Conservation (phyloP, 768 basidiomycete genomes). For the Phaeolepiota aurea region DNA sequence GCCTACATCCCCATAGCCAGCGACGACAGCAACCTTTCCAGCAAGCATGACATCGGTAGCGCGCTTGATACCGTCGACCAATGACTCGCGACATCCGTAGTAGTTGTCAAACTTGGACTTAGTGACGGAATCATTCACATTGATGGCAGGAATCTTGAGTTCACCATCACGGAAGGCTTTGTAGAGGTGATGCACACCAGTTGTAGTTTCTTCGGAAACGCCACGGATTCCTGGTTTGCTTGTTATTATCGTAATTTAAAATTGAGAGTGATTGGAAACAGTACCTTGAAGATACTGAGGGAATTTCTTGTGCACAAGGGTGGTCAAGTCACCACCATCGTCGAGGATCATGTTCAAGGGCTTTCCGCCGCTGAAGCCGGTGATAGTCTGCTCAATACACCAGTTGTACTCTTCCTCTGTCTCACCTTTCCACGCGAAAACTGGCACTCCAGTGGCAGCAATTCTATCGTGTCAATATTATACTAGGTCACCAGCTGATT, state of each 20-base stretch:
- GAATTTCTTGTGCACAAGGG: slow-evolving; percentile 92
- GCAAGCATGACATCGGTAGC: slow-evolving; percentile 99
- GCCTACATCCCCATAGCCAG: slow-evolving; percentile 98
- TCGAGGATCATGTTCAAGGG: slow-evolving; percentile 98
- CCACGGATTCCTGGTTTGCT: slow-evolving; percentile 74
- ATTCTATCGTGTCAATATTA: slow-evolving; percentile 42
- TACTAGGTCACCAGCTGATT: slow-evolving; percentile 1
- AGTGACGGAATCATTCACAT: slow-evolving; percentile 99
- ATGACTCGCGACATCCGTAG: slow-evolving; percentile 99
- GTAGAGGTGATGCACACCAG: slow-evolving; percentile 99
- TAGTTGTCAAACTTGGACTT: slow-evolving; percentile 99
- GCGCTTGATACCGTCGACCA: slow-evolving; percentile 99
- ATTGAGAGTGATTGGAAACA: no score
- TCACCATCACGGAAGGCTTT: slow-evolving; percentile 94
- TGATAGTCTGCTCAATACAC: slow-evolving; percentile 95
- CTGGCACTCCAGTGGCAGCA: slow-evolving; percentile 96
- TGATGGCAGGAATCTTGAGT: slow-evolving; percentile 97
- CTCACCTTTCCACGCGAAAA: slow-evolving; percentile 99
- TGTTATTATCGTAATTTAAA: slow-evolving; percentile 3
- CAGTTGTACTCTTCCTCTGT: slow-evolving; percentile 97
- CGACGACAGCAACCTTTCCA: slow-evolving; percentile 98
- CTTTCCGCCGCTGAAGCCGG: slow-evolving; percentile 79
- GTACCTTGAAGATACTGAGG: slow-evolving; percentile 78
- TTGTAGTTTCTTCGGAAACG: slow-evolving; percentile 98
- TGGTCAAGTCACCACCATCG: slow-evolving; percentile 96